A percentile compares a stretch with the other conserved stretches of the same genome.
phyloP scores from a whole-genome alignment of 2,329 filamentous ascomycete species.

The Emergomyces orientalis region DNA sequence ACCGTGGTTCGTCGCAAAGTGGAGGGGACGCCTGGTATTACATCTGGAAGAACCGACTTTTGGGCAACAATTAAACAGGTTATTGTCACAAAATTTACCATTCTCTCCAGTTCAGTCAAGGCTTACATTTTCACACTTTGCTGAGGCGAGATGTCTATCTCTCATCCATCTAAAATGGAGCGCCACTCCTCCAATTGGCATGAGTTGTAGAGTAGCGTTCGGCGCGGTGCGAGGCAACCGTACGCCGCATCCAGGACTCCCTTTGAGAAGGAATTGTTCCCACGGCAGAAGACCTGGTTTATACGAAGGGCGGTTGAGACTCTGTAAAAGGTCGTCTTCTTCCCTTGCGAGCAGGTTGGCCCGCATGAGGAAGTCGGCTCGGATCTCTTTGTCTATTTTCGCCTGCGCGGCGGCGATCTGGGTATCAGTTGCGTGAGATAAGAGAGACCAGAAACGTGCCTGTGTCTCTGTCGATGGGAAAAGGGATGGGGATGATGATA shows the following conservation, averaged over 20 bases:
- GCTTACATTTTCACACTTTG: constrained; percentile 2
- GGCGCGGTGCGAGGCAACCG: constrained; percentile 1
- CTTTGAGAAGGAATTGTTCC: constrained; percentile 16
- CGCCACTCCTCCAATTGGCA: constrained; percentile 13
- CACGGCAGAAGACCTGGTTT: constrained; percentile 10
- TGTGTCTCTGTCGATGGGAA: constrained; percentile 7
- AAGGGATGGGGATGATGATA: constrained; percentile 8
- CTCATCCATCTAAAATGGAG: constrained; percentile 12
- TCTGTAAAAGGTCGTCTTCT: constrained; percentile 8
- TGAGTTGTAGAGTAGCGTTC: constrained; percentile 9
- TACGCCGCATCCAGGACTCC: constrained; percentile 13
- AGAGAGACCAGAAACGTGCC: constrained; percentile 3
- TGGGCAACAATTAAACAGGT: background rate
- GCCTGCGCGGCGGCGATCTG: background rate
- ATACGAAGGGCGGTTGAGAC: constrained; percentile 10
- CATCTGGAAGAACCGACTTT: background rate
- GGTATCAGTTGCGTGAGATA: background rate
- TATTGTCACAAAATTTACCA: background rate
- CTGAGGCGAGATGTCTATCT: background rate
- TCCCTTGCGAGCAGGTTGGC: constrained; percentile 9
- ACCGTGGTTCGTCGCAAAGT: background rate
- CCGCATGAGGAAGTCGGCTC: constrained; percentile 1
- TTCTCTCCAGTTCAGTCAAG: background rate
- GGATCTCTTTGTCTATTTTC: background rate
- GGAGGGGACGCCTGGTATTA: background rate